phyloP scores from a whole-genome alignment of 2,329 filamentous ascomycete genomes.

The Fusarium secorum region DNA sequence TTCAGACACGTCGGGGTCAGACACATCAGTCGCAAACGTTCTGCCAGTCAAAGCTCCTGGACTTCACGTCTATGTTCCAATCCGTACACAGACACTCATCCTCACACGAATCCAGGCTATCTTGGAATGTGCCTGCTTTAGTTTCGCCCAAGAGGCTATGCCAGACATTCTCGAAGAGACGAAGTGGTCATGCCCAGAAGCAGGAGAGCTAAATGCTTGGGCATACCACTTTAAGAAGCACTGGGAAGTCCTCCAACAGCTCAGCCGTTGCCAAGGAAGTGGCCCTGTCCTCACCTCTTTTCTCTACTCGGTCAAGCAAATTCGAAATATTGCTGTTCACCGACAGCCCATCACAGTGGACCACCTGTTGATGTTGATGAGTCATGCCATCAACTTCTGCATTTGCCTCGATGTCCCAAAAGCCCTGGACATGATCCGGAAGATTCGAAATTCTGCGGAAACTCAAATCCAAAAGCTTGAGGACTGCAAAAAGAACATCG shows the following conservation, averaged over 20 bases:
- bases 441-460: not conserved
- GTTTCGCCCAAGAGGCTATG: not conserved
- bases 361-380: not conserved
- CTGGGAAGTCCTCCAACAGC: not conserved
- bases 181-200: not conserved
- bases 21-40: not conserved
- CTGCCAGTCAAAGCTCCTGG: not conserved
- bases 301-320: not conserved
- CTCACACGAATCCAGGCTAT: not conserved
- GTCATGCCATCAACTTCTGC: not conserved
- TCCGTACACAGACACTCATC: not conserved
- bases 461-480: not conserved
- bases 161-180: not conserved
- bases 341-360: not conserved
- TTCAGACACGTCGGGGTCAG: not conserved
- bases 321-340: conserved; percentile 19
- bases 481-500: not conserved
- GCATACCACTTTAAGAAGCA: not conserved
- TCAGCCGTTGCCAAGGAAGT: not conserved
- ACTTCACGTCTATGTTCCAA: not conserved
- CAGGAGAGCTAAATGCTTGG: conserved; percentile 16
- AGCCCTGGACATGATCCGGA: not conserved
- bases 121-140: conserved; percentile 5
- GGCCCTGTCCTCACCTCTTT: not conserved
- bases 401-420: not conserved